These are phyloP conservation scores for Eucalyptus tenuipes DNA, from an alignment of 345 rosid species.

Conservation along the genomic window DNA sequence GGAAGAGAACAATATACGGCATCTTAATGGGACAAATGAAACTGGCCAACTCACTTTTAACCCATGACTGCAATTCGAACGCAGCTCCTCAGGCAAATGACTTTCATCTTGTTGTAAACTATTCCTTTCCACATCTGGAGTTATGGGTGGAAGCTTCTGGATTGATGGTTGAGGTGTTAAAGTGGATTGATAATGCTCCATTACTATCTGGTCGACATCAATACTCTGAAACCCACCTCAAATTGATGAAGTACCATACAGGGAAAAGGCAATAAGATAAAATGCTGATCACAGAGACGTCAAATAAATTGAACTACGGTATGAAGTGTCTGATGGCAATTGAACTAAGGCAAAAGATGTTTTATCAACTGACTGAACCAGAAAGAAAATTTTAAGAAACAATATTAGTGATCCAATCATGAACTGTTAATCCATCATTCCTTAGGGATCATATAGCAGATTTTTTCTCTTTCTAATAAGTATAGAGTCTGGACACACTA, in stretches of 20 bases:
- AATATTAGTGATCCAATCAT: neutral
- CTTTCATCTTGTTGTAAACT: conserved; percentile 27
- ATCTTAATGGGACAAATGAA: neutral
- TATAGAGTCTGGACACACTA: neutral
- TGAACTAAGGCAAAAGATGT: neutral
- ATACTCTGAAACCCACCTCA: conserved; percentile 47
- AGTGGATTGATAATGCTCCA: conserved; percentile 72
- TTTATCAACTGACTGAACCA: neutral
- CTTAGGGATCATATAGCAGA: neutral
- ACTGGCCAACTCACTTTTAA: conserved; percentile 29
- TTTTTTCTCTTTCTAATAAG: neutral
- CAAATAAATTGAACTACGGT: neutral
- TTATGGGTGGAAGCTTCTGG: conserved; percentile 40
- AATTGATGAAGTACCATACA: neutral
- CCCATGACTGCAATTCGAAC: conserved; percentile 73
- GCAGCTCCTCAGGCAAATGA: conserved; percentile 54
- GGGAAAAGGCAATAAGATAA: neutral
- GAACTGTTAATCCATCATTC: neutral
- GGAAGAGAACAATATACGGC: neutral
- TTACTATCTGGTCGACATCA: conserved; percentile 85
- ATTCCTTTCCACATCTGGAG: conserved; percentile 30
- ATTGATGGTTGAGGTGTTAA: conserved; percentile 64
- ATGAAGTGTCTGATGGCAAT: neutral
- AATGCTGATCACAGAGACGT: neutral
- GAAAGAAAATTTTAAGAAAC: neutral